Evolutionary conservation across 2,329 filamentous ascomycete genomes (phyloP), one percentile per base, ranked within the genome.

Genomic region (Aspergillus clavatus): DNA sequence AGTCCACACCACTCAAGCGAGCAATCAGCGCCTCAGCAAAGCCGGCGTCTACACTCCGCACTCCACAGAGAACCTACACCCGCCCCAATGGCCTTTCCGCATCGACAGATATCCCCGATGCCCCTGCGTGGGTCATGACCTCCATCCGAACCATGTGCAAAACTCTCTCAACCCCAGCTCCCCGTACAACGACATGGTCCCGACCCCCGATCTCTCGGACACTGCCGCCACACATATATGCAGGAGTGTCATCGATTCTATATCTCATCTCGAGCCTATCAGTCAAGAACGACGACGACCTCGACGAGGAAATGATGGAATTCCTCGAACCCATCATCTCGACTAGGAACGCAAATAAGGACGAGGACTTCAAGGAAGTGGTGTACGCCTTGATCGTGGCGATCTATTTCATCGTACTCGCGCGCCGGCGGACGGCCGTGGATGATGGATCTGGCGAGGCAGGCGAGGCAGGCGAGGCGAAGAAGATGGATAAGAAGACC

Each of bases 171-270:
- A 79, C 82, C 0, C 75, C 78, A 5, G 63, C 67, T 24, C 61
- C 66, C 5, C 57, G 61, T 12, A 65, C 61, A 45, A 65, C 57
- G 23, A 57, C 62, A 18, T 63, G 58, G 59, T 68, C 66, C 7
- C 60, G 66, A 7, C 65, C 64, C 18, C 60, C 65, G 7, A 62
- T 70, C 3, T 70, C 68, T 1, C 54, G 62, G 22, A 74, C 72
- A 3, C 76, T 89, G 3, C 81, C 80, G 0, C 85, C 86, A 0
- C 86, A 89, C 43, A 78, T 94, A 0, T 79, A 87, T 39, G 84
- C 87, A 0, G 89, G 87, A 1, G 76, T 89, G 41, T 84, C 72
- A 21, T 76, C 72, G 3, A 85, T 72, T 68, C 56, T 77, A 37
- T 81, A 79, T 28, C 54, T 69, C 26, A 56, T 67, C 10, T 57